These are phyloP conservation scores for Lentinus polychrous DNA, from an alignment of 1,284 basidiomycete species.

Conservation along the genomic window DNA sequence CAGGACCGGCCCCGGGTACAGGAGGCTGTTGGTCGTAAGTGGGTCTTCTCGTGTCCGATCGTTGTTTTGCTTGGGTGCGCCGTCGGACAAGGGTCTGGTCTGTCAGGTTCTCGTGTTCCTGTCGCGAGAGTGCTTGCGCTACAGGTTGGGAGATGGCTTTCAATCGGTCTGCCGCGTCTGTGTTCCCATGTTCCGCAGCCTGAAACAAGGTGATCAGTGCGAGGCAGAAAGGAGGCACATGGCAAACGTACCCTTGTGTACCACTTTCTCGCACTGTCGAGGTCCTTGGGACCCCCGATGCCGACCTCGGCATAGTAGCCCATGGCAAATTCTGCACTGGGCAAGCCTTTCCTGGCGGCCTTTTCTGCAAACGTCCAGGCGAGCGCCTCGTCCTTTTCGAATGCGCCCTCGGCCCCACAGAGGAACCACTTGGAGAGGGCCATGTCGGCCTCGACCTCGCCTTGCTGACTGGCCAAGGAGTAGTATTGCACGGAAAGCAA, in stretches of 20 bases:
- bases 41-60: constrained; percentile 43
- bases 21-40: too few relatives aligned
- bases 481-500: constrained; percentile 92
- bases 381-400: constrained; percentile 85
- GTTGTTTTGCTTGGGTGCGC: constrained; percentile 74
- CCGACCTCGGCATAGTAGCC: constrained; percentile 89
- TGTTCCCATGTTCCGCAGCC: constrained; percentile 77
- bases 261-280: constrained; percentile 64
- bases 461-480: constrained; percentile 76
- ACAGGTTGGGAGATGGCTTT: constrained; percentile 55
- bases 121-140: constrained; percentile 60
- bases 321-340: constrained; percentile 89
- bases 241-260: constrained; percentile 47
- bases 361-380: constrained; percentile 91
- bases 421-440: constrained; percentile 94
- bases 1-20: too few relatives aligned
- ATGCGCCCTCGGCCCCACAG: constrained; percentile 74
- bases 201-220: constrained; percentile 18
- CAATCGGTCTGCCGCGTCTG: constrained; percentile 75
- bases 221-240: constrained; percentile 4
- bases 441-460: constrained; percentile 93
- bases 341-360: constrained; percentile 73
- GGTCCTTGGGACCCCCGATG: constrained; percentile 61
- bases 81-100: constrained; percentile 77
- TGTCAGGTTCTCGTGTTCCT: constrained; percentile 76